Base-by-base conservation (phyloP, 2,329 filamentous ascomycete genomes). In the Claviceps spartinae region DNA sequence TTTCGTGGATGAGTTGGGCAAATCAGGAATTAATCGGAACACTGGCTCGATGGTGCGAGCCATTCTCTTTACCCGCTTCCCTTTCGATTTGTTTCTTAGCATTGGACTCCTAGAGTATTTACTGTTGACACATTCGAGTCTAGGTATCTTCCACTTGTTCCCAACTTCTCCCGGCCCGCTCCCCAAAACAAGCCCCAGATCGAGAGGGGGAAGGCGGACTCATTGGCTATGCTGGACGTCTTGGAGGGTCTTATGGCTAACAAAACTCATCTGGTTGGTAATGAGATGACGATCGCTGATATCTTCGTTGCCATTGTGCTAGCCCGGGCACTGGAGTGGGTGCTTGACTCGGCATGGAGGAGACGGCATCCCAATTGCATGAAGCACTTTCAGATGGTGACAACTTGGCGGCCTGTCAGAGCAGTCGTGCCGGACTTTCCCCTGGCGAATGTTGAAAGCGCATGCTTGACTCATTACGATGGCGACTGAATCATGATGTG, bases 1-100 rank as follows among this genome's bases (percentile, higher is more conserved):
- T 50, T 37, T 50, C 48, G 5, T 50, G 48, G 48, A 41, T 50
- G 24, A 50, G 41, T 18, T 50, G 48, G 48, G 48, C 48, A 7
- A 50, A 50, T 18, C 48, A 50, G 30, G 48, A 50, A 30, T 18
- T 50, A 6, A 26, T 50, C 7, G 41, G 9, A 14, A 50, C 41
- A 26, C 24, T 50, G 48, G 26, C 37, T 22, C 48, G 48, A 34
- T 50, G 48, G 48, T 50, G 26, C 18, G 40, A 45, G 30, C 24
- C 7, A 22, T 22, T 1, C 18, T 13, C 16, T 16, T 4, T 18
- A 22, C 26, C 24, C 5, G 9, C 1, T 1, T 48, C 30, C 45
- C 5, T 8, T 36, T 18, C 26, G 26, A 5, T 47, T 26, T n/a
- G 1, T 36, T 34, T 16, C 5, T 41, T 5, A 8, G 16, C 38